A percentile compares a stretch with the other conserved stretches of the same genome.
These are phyloP conservation scores for Cubamyces lactineus DNA, from an alignment of 768 basidiomycete species.

Conservation along the genomic window DNA sequence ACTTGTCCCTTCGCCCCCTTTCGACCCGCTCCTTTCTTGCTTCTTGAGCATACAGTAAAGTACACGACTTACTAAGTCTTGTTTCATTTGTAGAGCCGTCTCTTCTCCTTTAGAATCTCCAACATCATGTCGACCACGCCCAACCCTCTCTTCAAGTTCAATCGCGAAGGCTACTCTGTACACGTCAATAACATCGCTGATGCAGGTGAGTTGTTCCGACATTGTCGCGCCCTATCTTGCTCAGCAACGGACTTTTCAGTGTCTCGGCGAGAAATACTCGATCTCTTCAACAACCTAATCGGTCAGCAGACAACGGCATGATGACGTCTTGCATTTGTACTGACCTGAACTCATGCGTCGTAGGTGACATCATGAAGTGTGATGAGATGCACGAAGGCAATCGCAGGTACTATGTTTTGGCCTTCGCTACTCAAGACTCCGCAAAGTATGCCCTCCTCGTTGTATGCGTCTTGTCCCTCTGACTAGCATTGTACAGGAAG, in stretches of 20 bases:
- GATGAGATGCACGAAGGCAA: conserved; percentile 28
- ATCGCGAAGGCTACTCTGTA: conserved; percentile 47
- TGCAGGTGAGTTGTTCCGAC: conserved; percentile 34
- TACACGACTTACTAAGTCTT: background rate
- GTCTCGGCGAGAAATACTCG: conserved; percentile 50
- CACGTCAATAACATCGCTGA: conserved; percentile 47
- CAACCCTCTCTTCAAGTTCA: conserved; percentile 40
- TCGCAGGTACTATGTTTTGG: conserved; percentile 51
- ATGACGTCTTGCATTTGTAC: background rate
- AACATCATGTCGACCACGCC: conserved; percentile 21
- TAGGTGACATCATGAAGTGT: conserved; percentile 54
- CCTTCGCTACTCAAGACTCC: conserved; percentile 55
- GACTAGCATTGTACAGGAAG: conserved; percentile 46
- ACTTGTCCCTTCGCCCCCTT: conserved; percentile 14
- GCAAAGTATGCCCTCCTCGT: conserved; percentile 47
- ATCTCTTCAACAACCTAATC: conserved; percentile 60
- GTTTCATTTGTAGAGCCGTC: conserved; percentile 3
- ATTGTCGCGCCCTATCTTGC: background rate
- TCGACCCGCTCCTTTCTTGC: conserved; percentile 22
- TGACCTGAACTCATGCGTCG: conserved; percentile 2
- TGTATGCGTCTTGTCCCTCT: conserved; percentile 14
- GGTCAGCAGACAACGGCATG: conserved; percentile 40
- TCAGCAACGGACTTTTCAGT: conserved; percentile 28
- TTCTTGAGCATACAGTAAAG: conserved; percentile 16
- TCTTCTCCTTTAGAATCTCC: conserved; percentile 8